phyloP scores from a whole-genome alignment of 2,329 filamentous ascomycete genomes.

The Pyrenochaeta sp. region DNA sequence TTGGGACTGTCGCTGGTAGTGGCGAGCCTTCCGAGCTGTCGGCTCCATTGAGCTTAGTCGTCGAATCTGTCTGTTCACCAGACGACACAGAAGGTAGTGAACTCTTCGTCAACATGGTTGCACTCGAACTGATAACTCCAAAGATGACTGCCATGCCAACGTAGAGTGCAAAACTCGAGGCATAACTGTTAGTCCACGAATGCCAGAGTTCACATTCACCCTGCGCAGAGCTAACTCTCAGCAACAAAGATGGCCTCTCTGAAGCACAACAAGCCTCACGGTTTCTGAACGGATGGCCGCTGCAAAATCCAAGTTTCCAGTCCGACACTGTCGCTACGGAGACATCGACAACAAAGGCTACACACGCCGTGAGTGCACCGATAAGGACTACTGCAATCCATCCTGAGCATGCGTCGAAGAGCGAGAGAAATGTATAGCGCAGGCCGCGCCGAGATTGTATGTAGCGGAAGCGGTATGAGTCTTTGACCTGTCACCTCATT shows the following conservation, averaged over 20 bases:
- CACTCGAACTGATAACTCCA: slow-evolving; percentile 58
- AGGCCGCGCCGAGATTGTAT: slow-evolving; percentile 56
- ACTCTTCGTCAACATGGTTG: slow-evolving; percentile 61
- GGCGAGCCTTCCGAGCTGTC: slow-evolving; percentile 8
- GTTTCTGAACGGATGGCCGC: slow-evolving; percentile 54
- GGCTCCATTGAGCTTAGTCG: background rate
- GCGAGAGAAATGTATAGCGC: slow-evolving; percentile 49
- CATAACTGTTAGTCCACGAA: slow-evolving; percentile 55
- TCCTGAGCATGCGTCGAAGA: slow-evolving; percentile 62
- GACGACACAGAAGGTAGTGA: slow-evolving; percentile 56
- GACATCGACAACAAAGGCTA: slow-evolving; percentile 66
- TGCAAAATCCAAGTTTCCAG: slow-evolving; percentile 67
- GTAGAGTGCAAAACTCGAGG: slow-evolving; percentile 57
- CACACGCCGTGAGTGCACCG: slow-evolving; percentile 62
- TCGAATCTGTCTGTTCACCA: slow-evolving; percentile 31
- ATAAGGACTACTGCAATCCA: slow-evolving; percentile 66
- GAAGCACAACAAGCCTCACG: slow-evolving; percentile 61
- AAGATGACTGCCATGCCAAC: slow-evolving; percentile 60
- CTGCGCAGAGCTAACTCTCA: slow-evolving; percentile 27
- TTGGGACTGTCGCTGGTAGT: slow-evolving; percentile 16
- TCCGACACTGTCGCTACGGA: slow-evolving; percentile 64
- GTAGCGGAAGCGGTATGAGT: slow-evolving; percentile 62
- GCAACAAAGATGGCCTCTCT: background rate
- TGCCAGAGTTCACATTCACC: slow-evolving; percentile 53
- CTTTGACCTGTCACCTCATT: slow-evolving; percentile 58